Base-by-base conservation (phyloP, 192 early-diverging fungal species). In the Spizellomyces punctatus region DNA sequence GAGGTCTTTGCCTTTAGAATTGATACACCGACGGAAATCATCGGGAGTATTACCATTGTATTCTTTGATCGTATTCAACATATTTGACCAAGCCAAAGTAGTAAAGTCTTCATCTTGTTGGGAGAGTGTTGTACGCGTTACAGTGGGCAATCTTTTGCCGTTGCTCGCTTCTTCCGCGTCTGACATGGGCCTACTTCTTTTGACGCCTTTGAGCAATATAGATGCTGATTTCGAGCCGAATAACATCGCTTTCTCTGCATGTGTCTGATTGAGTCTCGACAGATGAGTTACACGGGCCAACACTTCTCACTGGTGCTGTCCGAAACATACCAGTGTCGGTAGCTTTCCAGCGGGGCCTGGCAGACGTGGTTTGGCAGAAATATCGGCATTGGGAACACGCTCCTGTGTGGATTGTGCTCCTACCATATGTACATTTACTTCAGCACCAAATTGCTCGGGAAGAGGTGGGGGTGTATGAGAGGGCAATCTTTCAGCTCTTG, bases 321-420 rank as follows among this genome's bases (percentile, higher is more conserved):
- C 10, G 14, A 5, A 64, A 67, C 66, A 16, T 16, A 67, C 66
- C 66, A 67, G 50, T 48, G 10, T 12, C 19, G 66, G 66, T 17
- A 67, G 27, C n/a, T 57, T 55, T 12, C 66, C 66, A 54, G 66
- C 66, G 10, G 66, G 66, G 2, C 66, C 66, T 17, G 66, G 66
- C n/a, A 67, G 19, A 12, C 50, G 50, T 36, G 27, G 27, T 36
- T 36, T 36, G 27, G 27, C 3, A 36, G 27, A 36, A 36, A 36
- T 36, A 36, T 36, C 27, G 27, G 27, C 1, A 3, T 36, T 36
- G 27, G 27, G 27, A 36, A 36, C 27, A 36, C 27, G 27, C 27
- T 36, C 27, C 27, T 36, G 27, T 36, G 3, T 36, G 27, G 27
- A 36, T 36, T 36, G 27, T 36, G 27, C 27, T 36, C 27, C 27